Conservation (phyloP, 768 basidiomycete species). For the Fomitopsis serialis region DNA sequence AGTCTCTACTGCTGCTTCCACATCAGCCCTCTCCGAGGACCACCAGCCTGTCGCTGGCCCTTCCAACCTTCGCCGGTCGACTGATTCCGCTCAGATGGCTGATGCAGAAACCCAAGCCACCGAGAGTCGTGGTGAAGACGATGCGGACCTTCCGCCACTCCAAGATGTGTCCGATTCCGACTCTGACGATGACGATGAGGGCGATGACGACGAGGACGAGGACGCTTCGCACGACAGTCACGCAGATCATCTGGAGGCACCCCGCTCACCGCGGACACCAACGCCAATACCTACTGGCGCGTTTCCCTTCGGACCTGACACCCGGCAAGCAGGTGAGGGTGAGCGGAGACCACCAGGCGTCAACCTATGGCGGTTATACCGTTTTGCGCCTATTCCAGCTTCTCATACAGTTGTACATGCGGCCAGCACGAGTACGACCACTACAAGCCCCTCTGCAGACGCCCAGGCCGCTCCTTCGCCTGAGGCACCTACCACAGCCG, state of each 20-base stretch:
- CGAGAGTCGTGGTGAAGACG: not conserved
- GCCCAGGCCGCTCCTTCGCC: not conserved
- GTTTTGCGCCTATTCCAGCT: constrained; percentile 66
- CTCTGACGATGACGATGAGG: constrained; percentile 22
- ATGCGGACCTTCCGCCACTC: constrained; percentile 27
- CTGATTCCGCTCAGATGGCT: not conserved
- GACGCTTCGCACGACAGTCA: constrained; percentile 18
- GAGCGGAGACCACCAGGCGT: constrained; percentile 42
- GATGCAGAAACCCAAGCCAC: not conserved
- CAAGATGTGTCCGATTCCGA: constrained; percentile 33
- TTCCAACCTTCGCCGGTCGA: not conserved
- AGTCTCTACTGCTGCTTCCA: not conserved
- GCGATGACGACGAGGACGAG: constrained; percentile 24
- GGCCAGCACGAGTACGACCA: constrained; percentile 16
- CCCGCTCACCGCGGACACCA: constrained; percentile 12
- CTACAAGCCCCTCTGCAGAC: constrained; percentile 11
- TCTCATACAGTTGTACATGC: constrained; percentile 15
- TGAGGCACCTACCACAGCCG: not conserved
- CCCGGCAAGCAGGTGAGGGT: not conserved
- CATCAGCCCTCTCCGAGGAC: not conserved
- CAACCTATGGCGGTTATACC: constrained; percentile 81
- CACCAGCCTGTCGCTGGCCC: not conserved
- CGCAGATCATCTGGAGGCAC: constrained; percentile 3
- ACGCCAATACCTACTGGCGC: constrained; percentile 20
- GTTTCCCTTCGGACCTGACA: constrained; percentile 3